Percentiles rank a stretch among this genome's conserved stretches.
phyloP scores from a whole-genome alignment of 352 stramenopile species.

The Pseudoperonospora humuli region DNA sequence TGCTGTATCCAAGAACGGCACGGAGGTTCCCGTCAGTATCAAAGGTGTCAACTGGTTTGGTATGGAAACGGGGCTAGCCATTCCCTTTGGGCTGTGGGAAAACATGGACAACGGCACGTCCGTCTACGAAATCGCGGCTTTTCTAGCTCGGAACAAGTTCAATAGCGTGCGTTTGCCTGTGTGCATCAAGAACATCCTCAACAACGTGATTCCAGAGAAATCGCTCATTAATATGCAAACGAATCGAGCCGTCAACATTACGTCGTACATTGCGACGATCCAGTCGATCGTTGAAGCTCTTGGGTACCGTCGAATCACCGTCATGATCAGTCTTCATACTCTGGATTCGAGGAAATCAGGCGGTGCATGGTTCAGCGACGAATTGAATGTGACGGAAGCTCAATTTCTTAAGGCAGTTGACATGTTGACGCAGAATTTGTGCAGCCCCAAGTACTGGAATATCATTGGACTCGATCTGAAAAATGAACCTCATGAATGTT shows the following conservation, averaged over 20 bases:
- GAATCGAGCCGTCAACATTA: conserved; percentile 69
- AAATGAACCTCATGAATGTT: conserved; percentile 52
- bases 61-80: conserved; percentile 61
- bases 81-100: conserved; percentile 71
- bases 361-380: conserved; percentile 55
- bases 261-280: conserved; percentile 58
- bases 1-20: conserved; percentile 57
- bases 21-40: conserved; percentile 54
- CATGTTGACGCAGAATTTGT: conserved; percentile 53
- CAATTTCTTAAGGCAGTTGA: conserved; percentile 53
- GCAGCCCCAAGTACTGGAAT: conserved; percentile 58
- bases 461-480: conserved; percentile 59
- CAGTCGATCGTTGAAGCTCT: conserved; percentile 66
- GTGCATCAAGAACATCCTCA: conserved; percentile 58
- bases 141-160: conserved; percentile 78
- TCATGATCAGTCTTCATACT: conserved; percentile 70
- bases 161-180: conserved; percentile 67
- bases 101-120: conserved; percentile 69
- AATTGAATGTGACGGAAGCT: conserved; percentile 38
- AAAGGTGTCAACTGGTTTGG: conserved; percentile 79
- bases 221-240: conserved; percentile 58
- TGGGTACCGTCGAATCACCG: conserved; percentile 60
- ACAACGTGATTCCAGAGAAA: conserved; percentile 49
- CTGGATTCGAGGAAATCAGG: conserved; percentile 50
- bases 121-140: conserved; percentile 71